Percentiles rank a stretch among this genome's conserved stretches.
phyloP scores from a whole-genome alignment of 2,329 filamentous ascomycete species.

The Chrysoporthe cubensis region DNA sequence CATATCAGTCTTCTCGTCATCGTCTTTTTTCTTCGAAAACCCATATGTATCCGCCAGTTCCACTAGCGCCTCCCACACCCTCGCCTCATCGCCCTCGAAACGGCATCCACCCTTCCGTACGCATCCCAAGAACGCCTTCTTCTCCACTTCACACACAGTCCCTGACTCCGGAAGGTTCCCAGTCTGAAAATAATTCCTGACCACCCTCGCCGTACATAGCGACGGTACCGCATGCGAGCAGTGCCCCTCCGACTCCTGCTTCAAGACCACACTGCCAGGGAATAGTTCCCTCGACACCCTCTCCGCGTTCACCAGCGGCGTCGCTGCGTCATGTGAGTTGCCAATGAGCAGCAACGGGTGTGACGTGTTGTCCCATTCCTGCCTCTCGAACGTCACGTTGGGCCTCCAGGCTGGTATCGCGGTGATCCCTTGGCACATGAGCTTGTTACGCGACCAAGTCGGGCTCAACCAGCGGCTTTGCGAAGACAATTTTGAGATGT shows the following conservation, averaged over 20 bases:
- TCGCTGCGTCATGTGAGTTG: slow-evolving; percentile 10
- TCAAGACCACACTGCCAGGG: slow-evolving; percentile 10
- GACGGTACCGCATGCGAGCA: slow-evolving; percentile 14
- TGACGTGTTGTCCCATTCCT: slow-evolving; percentile 13
- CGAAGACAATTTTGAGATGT: background rate
- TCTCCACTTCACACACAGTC: slow-evolving; percentile 5
- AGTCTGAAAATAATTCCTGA: slow-evolving; percentile 12
- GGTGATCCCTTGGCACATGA: slow-evolving; percentile 11
- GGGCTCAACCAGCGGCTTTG: slow-evolving; percentile 16
- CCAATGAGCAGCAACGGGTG: slow-evolving; percentile 11
- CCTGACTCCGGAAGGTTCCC: slow-evolving; percentile 6
- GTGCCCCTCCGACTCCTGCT: slow-evolving; percentile 21
- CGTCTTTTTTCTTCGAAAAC: slow-evolving; percentile 10
- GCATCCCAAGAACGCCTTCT: slow-evolving; percentile 15
- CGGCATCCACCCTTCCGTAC: slow-evolving; percentile 6
- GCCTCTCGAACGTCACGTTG: slow-evolving; percentile 6
- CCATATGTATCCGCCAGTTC: slow-evolving; percentile 17
- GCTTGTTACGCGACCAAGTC: slow-evolving; percentile 10
- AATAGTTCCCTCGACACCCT: slow-evolving; percentile 3
- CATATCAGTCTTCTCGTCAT: background rate
- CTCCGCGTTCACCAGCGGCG: slow-evolving; percentile 6
- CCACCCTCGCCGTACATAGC: slow-evolving; percentile 11
- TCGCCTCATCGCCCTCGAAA: slow-evolving; percentile 9
- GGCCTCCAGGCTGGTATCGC: slow-evolving; percentile 6
- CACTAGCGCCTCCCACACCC: slow-evolving; percentile 10